Percentiles rank a stretch among this genome's conserved stretches.
These are phyloP conservation scores for Phytophthora hybrid DNA, from an alignment of 352 stramenopile species.

Conservation along the genomic window DNA sequence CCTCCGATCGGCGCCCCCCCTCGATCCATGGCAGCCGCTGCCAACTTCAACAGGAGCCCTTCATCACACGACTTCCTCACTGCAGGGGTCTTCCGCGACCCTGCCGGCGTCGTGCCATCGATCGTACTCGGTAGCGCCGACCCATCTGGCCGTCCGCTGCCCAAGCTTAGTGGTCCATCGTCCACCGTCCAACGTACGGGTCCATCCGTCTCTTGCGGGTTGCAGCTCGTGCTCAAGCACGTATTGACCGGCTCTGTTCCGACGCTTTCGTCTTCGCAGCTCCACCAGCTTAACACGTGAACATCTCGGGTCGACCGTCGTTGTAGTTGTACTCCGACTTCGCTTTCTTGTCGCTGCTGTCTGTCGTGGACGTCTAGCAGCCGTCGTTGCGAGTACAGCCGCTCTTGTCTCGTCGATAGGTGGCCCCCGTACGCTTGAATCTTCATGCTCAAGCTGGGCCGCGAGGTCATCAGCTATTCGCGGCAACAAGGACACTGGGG, in stretches of 20 bases:
- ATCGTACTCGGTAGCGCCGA: background rate
- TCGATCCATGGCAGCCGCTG: too few species aligned
- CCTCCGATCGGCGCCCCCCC: too few species aligned
- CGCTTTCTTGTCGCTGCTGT: background rate
- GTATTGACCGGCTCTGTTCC: background rate
- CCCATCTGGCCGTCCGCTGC: background rate
- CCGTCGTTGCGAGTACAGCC: background rate
- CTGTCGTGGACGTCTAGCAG: background rate
- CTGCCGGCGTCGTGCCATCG: background rate
- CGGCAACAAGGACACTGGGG: too few species aligned
- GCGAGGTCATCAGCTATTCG: too few species aligned
- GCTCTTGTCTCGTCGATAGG: background rate
- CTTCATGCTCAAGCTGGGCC: background rate
- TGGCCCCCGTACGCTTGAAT: background rate
- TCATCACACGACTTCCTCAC: background rate
- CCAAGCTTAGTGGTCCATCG: background rate
- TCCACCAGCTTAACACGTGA: background rate
- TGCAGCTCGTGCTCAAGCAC: background rate
- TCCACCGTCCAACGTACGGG: background rate
- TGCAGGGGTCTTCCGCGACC: background rate
- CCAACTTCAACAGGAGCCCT: too few species aligned
- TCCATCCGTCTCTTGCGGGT: background rate
- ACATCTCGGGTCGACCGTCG: background rate
- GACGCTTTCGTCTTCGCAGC: background rate
- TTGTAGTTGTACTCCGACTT: background rate